Evolutionary conservation across 192 early-diverging fungal species (phyloP), one percentile per base, ranked within the genome.

Genomic region (Obelidium mucronatum): DNA sequence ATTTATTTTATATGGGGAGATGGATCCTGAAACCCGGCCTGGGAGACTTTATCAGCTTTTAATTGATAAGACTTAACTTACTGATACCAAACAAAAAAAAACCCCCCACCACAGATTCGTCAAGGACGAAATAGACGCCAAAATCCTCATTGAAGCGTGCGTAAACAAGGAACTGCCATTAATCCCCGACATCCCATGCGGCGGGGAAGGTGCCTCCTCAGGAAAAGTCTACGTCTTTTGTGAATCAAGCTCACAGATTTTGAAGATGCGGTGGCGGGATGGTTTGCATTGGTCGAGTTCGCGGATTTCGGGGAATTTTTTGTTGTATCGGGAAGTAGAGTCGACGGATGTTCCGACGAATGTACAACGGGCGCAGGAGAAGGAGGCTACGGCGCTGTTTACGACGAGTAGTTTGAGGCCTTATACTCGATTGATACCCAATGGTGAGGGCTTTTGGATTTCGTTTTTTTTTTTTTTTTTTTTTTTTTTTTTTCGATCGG

Each of bases 271-370:
- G n/a, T 69, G 67, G 67, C 11, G 67, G 24, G 58, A 34, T 24
- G 58, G 44, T 19, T 6, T 6, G 19, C 8, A 19, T 19, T 48
- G 44, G 44, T 48, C 44, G 19, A 48, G 44, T 19, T 48, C 44
- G 19, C 44, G 44, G 42, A 69, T 69, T 4, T 40, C 36, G 24
- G 67, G 63, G n/a, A 13, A 5, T 40, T 65, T 65, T 26, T 33
- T 65, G 6, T 35, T 65, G 13, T 65, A 65, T 39, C 63, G 63
- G 6, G 35, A 65, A 40, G 63, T 65, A 8, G 26, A 60, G 58
- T 26, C 58, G 24, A 19, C 58, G 26, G 48, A 36, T 0, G 13
- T 19, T 48, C 44, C 44, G 0, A 48, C 19, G 8, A 48, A 48
- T 17, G 8, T 48, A 6, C 11, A 15, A 48, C 0, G 0, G 44